Evolutionary conservation across 2,329 filamentous ascomycete genomes (phyloP), one percentile per base, ranked within the genome.

Genomic region (Pyrenochaeta sp.): DNA sequence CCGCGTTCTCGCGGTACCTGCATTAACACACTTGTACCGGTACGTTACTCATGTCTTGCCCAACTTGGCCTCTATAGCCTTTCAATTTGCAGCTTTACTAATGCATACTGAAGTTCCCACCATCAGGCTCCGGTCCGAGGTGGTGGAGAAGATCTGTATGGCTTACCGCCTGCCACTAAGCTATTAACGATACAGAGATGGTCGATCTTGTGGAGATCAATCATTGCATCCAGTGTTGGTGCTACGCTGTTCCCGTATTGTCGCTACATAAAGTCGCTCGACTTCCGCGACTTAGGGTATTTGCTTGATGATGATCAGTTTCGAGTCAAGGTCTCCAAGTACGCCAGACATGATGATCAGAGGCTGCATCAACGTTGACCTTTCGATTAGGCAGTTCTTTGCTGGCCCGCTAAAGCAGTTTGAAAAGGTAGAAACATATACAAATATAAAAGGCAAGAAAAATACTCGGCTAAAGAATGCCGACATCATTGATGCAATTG

Each of bases 161-260:
- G 58, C 29, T 40, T 63, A 39, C 65, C 78, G 51, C 60, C 71
- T n/a, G 63, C 75, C 20, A 64, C 74, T 14, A 78, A 81, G 58
- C 75, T 82, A 30, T 63, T 79, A 23, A 75, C 77, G n/a, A 77
- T 82, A 17, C 79, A 80, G 48, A 83, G 83, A 73, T 88, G 85
- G 83, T 84, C 85, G 1, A 80, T 84, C 6, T 72, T 90, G 43
- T 92, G 89, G 89, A 83, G 84, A 45, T 87, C 87, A 2, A 84
- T 91, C 60, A 83, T 90, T 51, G 77, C 86, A 7, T 91, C 89
- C 7, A 86, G 86, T 51, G 74, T 88, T 37, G 84, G 82, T 20
- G 75, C 78, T 58, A 90, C 89, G 0, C 76, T 85, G 15, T 88
- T 86, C 57, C 88, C 88, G 0, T 92, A 92, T 68, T 89, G 85